Base-by-base conservation (phyloP, 306 rosid species). In the Malus orientalis region DNA sequence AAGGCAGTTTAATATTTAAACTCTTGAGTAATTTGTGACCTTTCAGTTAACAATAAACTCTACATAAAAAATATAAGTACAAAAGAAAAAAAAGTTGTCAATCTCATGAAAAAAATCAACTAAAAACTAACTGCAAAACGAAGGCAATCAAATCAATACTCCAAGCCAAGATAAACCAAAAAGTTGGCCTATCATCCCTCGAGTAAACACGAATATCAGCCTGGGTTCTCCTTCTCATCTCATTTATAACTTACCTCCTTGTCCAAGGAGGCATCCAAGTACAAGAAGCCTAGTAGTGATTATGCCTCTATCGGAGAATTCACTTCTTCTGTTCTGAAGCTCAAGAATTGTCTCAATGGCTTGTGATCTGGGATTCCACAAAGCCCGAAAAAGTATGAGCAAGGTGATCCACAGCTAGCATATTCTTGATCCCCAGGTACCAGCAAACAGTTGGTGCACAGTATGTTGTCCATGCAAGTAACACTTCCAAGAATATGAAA, bases 141-240 rank as follows among this genome's bases (percentile, higher is more conserved):
- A 15, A 49, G 20, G 55, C 55, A 49, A 15, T 49, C 55, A 49
- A 49, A 49, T 15, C 55, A 49, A 49, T 14, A 49, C 55, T 15
- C 54, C 20, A 2, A 49, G 15, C 55, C 55, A 49, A 49, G 55
- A 49, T 49, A 15, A 15, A 5, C 55, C 55, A 15, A 49, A 49
- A 49, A 15, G 55, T 49, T 6, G 87, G 87, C 70, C 75, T 69
- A 32, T 77, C 84, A 16, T 84, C 84, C 67, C 77, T 84, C 1
- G 87, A 80, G 73, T 38, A 69, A 19, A 84, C 79, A 29, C 87
- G 87, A 72, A 76, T 79, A 64, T 71, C 78, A 83, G 81, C 33
- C 33, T 30, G 33, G 33, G 33, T 30, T 30, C 33, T 30, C 33
- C 33, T 30, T 30, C 33, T 30, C 33, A 0, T 30, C 33, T 30